Evolutionary conservation across 257 asterid genomes (phyloP).

Genomic region (Solanum paucissectum): DNA sequence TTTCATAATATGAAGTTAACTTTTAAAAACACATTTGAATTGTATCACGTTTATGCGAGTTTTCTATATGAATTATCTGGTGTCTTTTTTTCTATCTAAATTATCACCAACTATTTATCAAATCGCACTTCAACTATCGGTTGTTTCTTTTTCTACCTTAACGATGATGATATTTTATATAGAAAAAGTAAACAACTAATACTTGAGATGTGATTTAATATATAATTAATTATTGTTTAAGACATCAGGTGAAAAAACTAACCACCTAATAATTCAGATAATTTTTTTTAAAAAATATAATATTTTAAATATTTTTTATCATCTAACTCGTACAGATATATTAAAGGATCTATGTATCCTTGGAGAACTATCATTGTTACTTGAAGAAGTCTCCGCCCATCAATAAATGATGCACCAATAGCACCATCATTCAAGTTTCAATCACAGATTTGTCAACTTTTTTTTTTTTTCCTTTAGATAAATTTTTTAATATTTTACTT

Average conservation of each 20-base stretch:
- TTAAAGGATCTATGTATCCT: background rate
- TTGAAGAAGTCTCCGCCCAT: background rate
- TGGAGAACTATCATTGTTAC: background rate
- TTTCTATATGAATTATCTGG: background rate
- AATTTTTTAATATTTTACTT: too few relatives aligned
- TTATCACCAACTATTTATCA: too few relatives aligned
- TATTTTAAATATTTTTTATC: background rate
- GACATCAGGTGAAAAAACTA: too few relatives aligned
- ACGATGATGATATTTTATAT: too few relatives aligned
- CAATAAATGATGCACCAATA: background rate
- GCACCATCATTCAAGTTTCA: background rate
- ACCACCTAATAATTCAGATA: background rate
- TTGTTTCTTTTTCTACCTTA: background rate
- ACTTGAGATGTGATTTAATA: background rate
- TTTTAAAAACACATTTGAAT: too few relatives aligned
- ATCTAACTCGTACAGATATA: background rate
- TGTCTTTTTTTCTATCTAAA: too few relatives aligned
- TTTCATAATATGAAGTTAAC: background rate
- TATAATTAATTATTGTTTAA: too few relatives aligned
- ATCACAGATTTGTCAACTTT: too few relatives aligned
- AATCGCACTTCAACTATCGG: background rate
- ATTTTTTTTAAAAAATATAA: accelerated
- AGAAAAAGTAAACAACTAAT: too few relatives aligned
- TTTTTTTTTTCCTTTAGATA: too few relatives aligned
- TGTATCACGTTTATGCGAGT: too few relatives aligned